Evolutionary conservation across 192 early-diverging fungal genomes (phyloP).

Genomic region (Backusella psychrophila): DNA sequence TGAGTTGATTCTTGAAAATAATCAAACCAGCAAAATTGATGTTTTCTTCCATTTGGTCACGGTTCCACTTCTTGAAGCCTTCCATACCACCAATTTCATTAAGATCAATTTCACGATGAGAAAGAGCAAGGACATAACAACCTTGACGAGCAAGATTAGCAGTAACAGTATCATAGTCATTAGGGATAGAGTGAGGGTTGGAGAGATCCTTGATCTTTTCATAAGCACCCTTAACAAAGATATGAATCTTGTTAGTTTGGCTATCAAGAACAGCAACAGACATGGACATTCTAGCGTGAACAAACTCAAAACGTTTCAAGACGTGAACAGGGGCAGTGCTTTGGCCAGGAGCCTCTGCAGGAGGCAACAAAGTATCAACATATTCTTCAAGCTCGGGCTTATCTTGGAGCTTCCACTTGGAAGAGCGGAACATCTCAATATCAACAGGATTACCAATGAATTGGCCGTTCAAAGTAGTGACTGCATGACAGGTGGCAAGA

Average conservation of each 20-base stretch:
- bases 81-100: slow-evolving; percentile 32
- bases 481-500: slow-evolving; percentile 48
- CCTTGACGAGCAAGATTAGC: slow-evolving; percentile 61
- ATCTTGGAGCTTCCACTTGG: slow-evolving; percentile 38
- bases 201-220: slow-evolving; percentile 66
- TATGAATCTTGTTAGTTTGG: slow-evolving; percentile 44
- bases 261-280: slow-evolving; percentile 60
- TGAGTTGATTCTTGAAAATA: slow-evolving; percentile 78
- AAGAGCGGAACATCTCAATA: slow-evolving; percentile 63
- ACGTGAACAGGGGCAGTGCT: slow-evolving; percentile 38
- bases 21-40: slow-evolving; percentile 59
- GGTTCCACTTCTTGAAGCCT: slow-evolving; percentile 30
- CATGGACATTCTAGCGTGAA: slow-evolving; percentile 69
- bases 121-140: slow-evolving; percentile 74
- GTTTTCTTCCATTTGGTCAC: slow-evolving; percentile 61
- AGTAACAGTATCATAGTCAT: slow-evolving; percentile 52
- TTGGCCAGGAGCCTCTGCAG: slow-evolving; percentile 16
- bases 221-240: slow-evolving; percentile 70
- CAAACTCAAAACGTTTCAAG: slow-evolving; percentile 70
- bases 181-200: slow-evolving; percentile 48
- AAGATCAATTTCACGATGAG: slow-evolving; percentile 47
- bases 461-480: slow-evolving; percentile 44
- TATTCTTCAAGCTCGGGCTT: slow-evolving; percentile 13
- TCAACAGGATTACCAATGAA: slow-evolving; percentile 65
- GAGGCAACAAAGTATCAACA: slow-evolving; percentile 42